Evolutionary conservation across 2,329 filamentous ascomycete genomes (phyloP), one percentile per base, ranked within the genome.

Genomic region (Colletotrichum orbiculare): DNA sequence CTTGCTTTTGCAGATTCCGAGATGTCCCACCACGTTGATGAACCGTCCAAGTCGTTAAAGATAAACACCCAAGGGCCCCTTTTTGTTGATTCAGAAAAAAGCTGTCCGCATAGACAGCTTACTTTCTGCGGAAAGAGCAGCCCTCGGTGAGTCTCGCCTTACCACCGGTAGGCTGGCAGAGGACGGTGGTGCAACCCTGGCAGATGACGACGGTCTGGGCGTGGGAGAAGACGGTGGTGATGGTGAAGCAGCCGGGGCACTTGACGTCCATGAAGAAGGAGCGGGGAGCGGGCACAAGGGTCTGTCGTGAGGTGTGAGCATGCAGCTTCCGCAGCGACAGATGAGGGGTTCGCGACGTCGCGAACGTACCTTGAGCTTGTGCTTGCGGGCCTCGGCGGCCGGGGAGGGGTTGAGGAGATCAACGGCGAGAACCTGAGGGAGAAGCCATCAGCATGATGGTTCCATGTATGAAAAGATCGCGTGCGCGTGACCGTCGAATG

Each of bases 231-330:
- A 99, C 96, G 83, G 96, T 99, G 83, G 96, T 99, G 90, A 99
- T 99, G 84, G 94, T 97, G 91, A 98, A 99, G 93, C 96, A 99
- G 79, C 96, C 96, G 82, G 96, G 96, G 92, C 96, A 99, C 92
- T 99, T 99, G 88, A 99, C 96, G 82, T 99, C 96, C 96, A 99
- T 99, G 93, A 99, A 99, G 92, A 98, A 99, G 74, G 95, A 98
- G 83, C 96, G 93, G 78, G 96, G 96, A 73, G 89, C 91, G 78
- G 96, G 96, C 81, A 99, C 96, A 77, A 99, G 92, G 74, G 89
- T 94, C 94, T 96, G 74, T 69, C 15, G 43, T 59, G 48, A 37
- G 35, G 17, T 57, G 63, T 69, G 66, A 70, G 71, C 48, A 66
- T 73, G 25, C 6, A 54, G 47, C 46, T 34, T 41, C 13, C 17